Base-by-base conservation (phyloP, 345 rosid species). In the Luvunga scandens region DNA sequence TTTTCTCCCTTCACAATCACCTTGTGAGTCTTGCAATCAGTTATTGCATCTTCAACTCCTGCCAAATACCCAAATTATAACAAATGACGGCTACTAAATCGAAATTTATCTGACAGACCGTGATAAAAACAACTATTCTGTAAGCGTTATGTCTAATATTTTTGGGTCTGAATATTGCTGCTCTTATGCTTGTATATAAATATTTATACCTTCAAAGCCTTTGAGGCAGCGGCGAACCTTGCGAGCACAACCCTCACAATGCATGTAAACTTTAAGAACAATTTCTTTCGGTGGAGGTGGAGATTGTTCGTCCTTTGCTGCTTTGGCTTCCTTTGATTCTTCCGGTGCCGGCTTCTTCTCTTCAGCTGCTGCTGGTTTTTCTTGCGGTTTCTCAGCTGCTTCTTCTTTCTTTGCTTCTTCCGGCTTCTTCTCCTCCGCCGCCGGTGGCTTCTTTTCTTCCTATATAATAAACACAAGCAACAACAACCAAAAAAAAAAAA, bases 201-300 rank as follows among this genome's bases (percentile, higher is more conserved):
- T 5, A 33, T 18, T 9, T 61, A 65, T 62, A 93, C 99, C 98
- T 67, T 90, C 90, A 69, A 94, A 95, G 71, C 97, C 94, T 75
- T 80, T 91, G 59, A 95, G 95, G 66, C 95, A 85, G 53, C 88
- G 81, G 63, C 89, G 96, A 66, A 95, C 89, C 82, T 94, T 95
- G 33, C 93, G 91, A 48, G 99, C 98, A 73, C 99, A 95, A 36
- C 98, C 99, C 86, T 95, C 98, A 73, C 99, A 95, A 87, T 95
- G 99, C 98, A 95, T 95, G 92, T 83, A 92, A 14, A 92, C 97
- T 78, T 83, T 89, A 42, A 95, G 86, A 7, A 95, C 80, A 24
- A 95, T 90, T 78, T 95, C 99, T 68, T 82, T 92, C 1, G 95
- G 88, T 12, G 93, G 91, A 12, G 96, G 91, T 5, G 94, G 90